Evolutionary conservation across 2,329 filamentous ascomycete genomes (phyloP), one percentile per base, ranked within the genome.

Genomic region (Hypoxylon sp.): DNA sequence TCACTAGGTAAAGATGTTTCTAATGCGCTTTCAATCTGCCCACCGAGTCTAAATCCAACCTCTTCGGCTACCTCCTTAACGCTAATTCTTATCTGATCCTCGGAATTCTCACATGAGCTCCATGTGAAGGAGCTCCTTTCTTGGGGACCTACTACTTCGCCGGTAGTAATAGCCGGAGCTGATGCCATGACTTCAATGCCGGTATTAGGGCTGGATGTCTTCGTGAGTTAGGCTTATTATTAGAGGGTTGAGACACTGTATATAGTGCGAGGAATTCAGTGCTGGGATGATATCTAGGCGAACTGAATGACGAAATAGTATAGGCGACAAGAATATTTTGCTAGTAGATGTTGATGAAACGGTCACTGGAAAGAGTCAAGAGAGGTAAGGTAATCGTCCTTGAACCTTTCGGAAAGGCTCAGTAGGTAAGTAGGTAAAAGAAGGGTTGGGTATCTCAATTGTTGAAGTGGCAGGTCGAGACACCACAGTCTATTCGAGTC

Each of bases 41-140:
- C 14, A 14, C 43, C 49, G 1, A 38, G n/a, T 13, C 28, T 49
- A 23, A 58, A 13, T 7, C 55, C 55, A 19, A 49, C 17, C 3
- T 41, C 11, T 3, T 49, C 19, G 1, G 55, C 55, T 13, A 49
- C 30, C 32, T 58, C 55, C 45, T 58, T 58, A 2, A 58, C 17
- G 4, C 7, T 11, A 19, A 58, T 58, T 38, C 55, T 48, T 13
- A 9, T 17, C 30, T 38, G 19, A 13, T 38, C 43, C 6, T 58
- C 55, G 2, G 11, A 38, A 30, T 17, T 19, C 32, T 19, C 32
- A 45, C 43, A 58, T 28, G 55, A 58, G 43, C 6, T 38, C 55
- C 55, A 58, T 25, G 43, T 28, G 21, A 38, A 58, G 3, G 32
- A 7, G 10, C 0, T 23, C 28, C 10, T 11, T 36, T 32, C 53